Base-by-base conservation (phyloP, 139 green algal genomes). In the Chlamydomonas sphaeroides region DNA sequence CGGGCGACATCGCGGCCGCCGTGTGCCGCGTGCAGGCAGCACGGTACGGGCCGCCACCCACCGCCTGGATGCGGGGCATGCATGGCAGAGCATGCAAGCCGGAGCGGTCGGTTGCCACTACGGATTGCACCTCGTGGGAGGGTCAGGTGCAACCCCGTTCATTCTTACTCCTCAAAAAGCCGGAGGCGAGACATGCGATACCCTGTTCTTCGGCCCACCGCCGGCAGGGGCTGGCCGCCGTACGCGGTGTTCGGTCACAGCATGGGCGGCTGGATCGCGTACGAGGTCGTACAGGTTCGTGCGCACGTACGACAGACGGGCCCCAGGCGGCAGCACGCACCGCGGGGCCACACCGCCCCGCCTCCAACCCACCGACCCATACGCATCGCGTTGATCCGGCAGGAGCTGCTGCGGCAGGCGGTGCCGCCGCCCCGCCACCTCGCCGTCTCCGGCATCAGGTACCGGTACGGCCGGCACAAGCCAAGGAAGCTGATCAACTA, bases 241-340 rank as follows among this genome's bases (percentile, higher is more conserved):
- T 93, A 87, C 68, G 88, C 75, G 1, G 45, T 93, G 28, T 90
- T 93, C 38, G 90, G 90, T n/a, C 90, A 93, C 90, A 92, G 86
- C 89, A 90, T 93, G 89, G 90, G 89, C 11, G 89, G 84, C 2
- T 93, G 90, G 90, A 73, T 93, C 26, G 89, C 68, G 3, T 90
- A 86, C 25, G 71, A 83, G 39, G 72, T 89, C 14, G 61, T 75
- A 3, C 65, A 79, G 73, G 73, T 70, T 38, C 3, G 38, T 67
- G 11, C 68, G 17, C 53, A n/a, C n/a, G n/a, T n/a, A n/a, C n/a
- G n/a, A n/a, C n/a, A n/a, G n/a, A n/a, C n/a, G n/a, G n/a, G n/a
- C n/a, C n/a, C n/a, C n/a, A n/a, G n/a, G n/a, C n/a, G n/a, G n/a
- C n/a, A n/a, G n/a, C n/a, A n/a, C n/a, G n/a, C n/a, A n/a, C n/a